A percentile compares a stretch with the other conserved stretches of the same genome.
phyloP scores from a whole-genome alignment of 2,329 filamentous ascomycete genomes.

The Rhynchosporium secalis region DNA sequence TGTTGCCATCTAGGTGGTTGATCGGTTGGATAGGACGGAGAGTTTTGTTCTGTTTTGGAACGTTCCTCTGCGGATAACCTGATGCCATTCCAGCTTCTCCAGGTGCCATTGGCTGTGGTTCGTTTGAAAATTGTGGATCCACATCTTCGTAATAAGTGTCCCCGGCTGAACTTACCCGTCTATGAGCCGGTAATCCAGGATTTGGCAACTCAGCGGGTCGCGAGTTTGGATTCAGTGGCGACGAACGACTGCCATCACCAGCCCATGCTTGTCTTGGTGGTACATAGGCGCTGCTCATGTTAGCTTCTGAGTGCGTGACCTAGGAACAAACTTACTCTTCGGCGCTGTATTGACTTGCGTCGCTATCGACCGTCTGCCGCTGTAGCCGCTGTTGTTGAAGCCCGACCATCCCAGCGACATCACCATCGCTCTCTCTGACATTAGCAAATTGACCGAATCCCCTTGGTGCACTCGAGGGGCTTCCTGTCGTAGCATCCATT shows the following conservation, averaged over 20 bases:
- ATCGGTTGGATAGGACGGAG: slow-evolving; percentile 35
- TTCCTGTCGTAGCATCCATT: slow-evolving; percentile 72
- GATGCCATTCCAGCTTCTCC: slow-evolving; percentile 34
- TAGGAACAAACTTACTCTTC: slow-evolving; percentile 61
- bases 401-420: slow-evolving; percentile 72
- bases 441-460: slow-evolving; percentile 49
- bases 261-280: slow-evolving; percentile 58
- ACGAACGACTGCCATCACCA: slow-evolving; percentile 48
- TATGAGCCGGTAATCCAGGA: slow-evolving; percentile 39
- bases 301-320: slow-evolving; percentile 19
- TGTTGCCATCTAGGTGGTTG: slow-evolving; percentile 38
- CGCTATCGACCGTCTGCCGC: slow-evolving; percentile 57
- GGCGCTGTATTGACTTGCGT: slow-evolving; percentile 70
- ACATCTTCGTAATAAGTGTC: slow-evolving; percentile 86
- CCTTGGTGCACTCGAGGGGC: slow-evolving; percentile 45
- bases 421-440: slow-evolving; percentile 64
- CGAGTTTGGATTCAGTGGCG: slow-evolving; percentile 46
- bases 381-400: slow-evolving; percentile 59
- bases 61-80: slow-evolving; percentile 28
- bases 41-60: slow-evolving; percentile 34
- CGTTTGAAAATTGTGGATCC: slow-evolving; percentile 77
- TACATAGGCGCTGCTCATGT: slow-evolving; percentile 45
- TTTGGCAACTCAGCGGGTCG: slow-evolving; percentile 43
- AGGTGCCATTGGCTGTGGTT: slow-evolving; percentile 34
- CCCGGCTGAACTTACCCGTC: slow-evolving; percentile 31